Percentiles rank a stretch among this genome's conserved stretches.
phyloP scores from a whole-genome alignment of 768 basidiomycete genomes.

The Pleurotus sapidus region DNA sequence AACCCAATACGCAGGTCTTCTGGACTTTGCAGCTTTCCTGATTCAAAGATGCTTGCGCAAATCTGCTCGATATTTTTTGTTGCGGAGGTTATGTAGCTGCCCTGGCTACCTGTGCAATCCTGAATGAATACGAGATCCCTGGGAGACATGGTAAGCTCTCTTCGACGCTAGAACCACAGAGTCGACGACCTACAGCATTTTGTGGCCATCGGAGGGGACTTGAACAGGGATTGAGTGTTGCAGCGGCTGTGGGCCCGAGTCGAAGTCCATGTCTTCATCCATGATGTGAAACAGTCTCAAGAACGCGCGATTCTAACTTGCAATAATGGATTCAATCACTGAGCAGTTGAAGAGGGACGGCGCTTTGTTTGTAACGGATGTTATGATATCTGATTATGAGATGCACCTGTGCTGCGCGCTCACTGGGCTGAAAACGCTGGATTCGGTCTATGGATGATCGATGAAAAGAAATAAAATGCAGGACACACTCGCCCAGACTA shows the following conservation, averaged over 20 bases:
- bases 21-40: slow-evolving; percentile 80
- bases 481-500: neutral
- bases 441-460: neutral
- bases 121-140: slow-evolving; percentile 95
- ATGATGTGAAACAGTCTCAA: slow-evolving; percentile 37
- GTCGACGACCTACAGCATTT: slow-evolving; percentile 65
- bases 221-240: slow-evolving; percentile 12
- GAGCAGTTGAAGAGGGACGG: neutral
- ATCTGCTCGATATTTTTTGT: slow-evolving; percentile 97
- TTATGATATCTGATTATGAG: slow-evolving; percentile 6
- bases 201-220: slow-evolving; percentile 40
- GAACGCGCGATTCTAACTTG: neutral
- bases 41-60: slow-evolving; percentile 91
- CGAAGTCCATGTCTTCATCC: slow-evolving; percentile 83
- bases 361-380: slow-evolving; percentile 1
- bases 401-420: neutral
- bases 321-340: slow-evolving; percentile 10
- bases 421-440: neutral
- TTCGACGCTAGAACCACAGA: slow-evolving; percentile 10
- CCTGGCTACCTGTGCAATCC: slow-evolving; percentile 92
- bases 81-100: slow-evolving; percentile 88
- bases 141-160: slow-evolving; percentile 8
- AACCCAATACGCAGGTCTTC: slow-evolving; percentile 93
- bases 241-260: slow-evolving; percentile 26
- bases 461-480: neutral